Base-by-base conservation (phyloP, 2,329 filamentous ascomycete species). In the Penicillium sclerotigenum region DNA sequence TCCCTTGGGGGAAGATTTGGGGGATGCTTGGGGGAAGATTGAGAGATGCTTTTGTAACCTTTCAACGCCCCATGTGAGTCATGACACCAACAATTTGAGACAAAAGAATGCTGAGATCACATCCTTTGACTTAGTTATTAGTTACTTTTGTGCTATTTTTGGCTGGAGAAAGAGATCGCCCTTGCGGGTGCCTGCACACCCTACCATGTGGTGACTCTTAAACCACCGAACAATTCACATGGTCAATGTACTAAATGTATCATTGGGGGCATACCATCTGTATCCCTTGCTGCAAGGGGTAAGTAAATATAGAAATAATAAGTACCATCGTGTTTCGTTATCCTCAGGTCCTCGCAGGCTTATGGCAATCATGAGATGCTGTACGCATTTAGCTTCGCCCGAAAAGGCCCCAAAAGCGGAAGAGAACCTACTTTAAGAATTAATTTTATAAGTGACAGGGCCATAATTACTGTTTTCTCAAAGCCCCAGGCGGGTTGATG, bases 231-330 rank as follows among this genome's bases (percentile, higher is more conserved):
- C n/a, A 10, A 14, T 34, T 16, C 7, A 20, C 11, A 18, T 36
- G 29, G 49, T n/a, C 11, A 29, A 52, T 36, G 29, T 7, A 22
- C 14, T 3, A 2, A 29, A 52, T 36, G 29, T 7, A 22, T 18
- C 4, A 2, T 52, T 42, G 10, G 5, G 20, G 26, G 8, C 16
- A 14, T 29, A 14, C 4, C 7, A n/a, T 22, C 9, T 22, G 18
- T 34, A 34, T 22, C 26, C 31, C 31, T 24, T 52, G 18, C 51
- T 40, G 51, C 28, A 53, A 53, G 43, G 51, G 43, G 36, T 24
- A 46, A 36, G 16, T 16, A 20, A 41, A 37, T 36, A 36, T 7
- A 20, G 6, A n/a, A 28, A 28, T 18, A n/a, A 22, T 18, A n/a
- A 22, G 3, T 40, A 11, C 20, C 13, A n/a, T 18, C 11, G 13